Evolutionary conservation across 2,329 filamentous ascomycete genomes (phyloP), one percentile per base, ranked within the genome.

Genomic region (Aspergillus pseudoglaucus): DNA sequence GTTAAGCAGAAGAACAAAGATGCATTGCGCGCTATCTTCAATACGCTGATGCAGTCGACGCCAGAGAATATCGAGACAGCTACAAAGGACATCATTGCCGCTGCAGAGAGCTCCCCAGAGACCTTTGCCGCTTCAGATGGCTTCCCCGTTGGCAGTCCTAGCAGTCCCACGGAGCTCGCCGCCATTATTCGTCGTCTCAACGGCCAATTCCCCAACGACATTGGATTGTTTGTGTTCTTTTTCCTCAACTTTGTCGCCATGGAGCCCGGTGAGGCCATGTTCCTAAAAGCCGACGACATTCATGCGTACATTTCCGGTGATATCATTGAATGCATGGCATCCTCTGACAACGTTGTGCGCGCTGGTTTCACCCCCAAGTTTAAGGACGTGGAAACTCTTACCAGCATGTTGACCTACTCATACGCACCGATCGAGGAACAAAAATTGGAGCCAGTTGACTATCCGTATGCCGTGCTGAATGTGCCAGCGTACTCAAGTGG

Each of bases 291-390:
- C 6, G 91, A 98, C 63, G 93, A 97, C 63, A 97, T 97, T 60
- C 93, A 98, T 67, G 93, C 93, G 43, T 98, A 98, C 48, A 72
- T 75, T 40, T 74, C 70, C 4, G 72, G 72, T 30, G 91, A 98
- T 63, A 95, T 98, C 58, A 90, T 98, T 66, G 93, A 98, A 72
- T 98, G 93, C 76, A 98, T 98, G 93, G 93, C 93, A 0, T 86
- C 89, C 7, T 95, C 88, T n/a, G 93, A 98, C 78, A 98, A 98
- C 57, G 93, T 98, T 32, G 90, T 98, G 45, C 89, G 93, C 47
- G 93, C 93, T 0, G 93, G 93, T 39, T 93, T 98, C 70, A 98
- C 93, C 0, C 93, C 93, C 47, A 98, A 98, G 68, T 98, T 95
- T 79, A 96, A 97, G 74, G 93, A 98, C 59, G 88, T 97, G 18